Base-by-base conservation (phyloP, 345 rosid genomes). In the Acer saccharum region DNA sequence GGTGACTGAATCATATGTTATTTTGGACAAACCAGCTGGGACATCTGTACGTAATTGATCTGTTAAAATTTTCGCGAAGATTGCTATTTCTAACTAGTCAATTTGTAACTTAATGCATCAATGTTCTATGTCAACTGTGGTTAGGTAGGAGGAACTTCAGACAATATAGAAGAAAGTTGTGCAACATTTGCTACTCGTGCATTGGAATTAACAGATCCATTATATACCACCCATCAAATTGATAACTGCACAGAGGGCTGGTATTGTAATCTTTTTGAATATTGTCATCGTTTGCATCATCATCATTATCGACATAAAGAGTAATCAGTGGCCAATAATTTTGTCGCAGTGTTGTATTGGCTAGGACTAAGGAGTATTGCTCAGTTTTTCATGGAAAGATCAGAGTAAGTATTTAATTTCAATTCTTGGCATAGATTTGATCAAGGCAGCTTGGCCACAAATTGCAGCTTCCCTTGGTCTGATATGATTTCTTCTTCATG, bases 171-270 rank as follows among this genome's bases (percentile, higher is more conserved):
- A 85, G 99, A 95, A 87, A 90, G 91, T 76, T 93, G 99, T 87
- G 95, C 93, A 67, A 93, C 96, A 46, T 95, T 95, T 84, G 84
- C 94, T 29, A 81, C 90, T 72, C 98, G 91, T 65, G 97, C 98
- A 10, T 64, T 95, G 79, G 92, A 88, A 76, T 85, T 93, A 18
- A 72, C 76, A 12, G 78, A 82, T 72, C 96, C 94, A 25, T 78
- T 95, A 80, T 82, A 73, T 80, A 93, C 98, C 70, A 95, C 99
- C 57, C 99, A 95, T 88, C 97, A 95, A 83, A 95, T 95, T 75
- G 99, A 93, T 86, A 95, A 95, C 70, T 95, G 99, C 85, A 89
- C 98, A 64, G 99, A 92, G 83, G 99, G 99, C 84, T 95, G 98
- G 98, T 95, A 89, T 68, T 48, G 18, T 70, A 9, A 60, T 73